These are phyloP conservation scores for Pachysandra terminalis DNA, from an alignment of 164 flowering plant species.

Conservation along the genomic window DNA sequence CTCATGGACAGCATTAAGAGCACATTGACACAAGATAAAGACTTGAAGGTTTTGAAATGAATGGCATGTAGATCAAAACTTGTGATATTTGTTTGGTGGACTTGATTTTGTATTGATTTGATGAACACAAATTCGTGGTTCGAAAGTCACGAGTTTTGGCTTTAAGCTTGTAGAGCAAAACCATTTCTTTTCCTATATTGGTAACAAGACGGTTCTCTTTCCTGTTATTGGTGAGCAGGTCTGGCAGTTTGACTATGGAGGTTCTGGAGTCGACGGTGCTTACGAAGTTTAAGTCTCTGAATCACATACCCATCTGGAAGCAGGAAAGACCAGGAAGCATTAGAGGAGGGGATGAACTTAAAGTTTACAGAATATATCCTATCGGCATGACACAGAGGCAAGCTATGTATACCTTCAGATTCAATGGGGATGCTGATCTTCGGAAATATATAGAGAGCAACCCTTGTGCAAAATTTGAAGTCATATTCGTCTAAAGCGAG, in stretches of 20 bases:
- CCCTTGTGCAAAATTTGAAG: conserved; percentile 91
- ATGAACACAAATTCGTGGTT: too few relatives aligned
- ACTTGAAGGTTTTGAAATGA: too few relatives aligned
- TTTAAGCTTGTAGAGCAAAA: too few relatives aligned
- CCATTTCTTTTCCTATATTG: too few relatives aligned
- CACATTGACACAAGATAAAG: too few relatives aligned
- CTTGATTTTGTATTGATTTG: too few relatives aligned
- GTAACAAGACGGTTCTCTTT: too few relatives aligned
- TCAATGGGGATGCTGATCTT: conserved; percentile 48
- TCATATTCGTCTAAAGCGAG: conserved; percentile 82
- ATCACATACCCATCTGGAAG: conserved; percentile 86
- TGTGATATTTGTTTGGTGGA: too few relatives aligned
- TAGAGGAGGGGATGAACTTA: conserved; percentile 61
- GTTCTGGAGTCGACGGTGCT: conserved; percentile 68
- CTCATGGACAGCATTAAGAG: conserved; percentile 15
- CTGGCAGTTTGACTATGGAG: conserved; percentile 52
- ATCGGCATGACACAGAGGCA: conserved; percentile 86
- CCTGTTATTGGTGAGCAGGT: too few relatives aligned
- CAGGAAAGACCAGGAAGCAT: conserved; percentile 76
- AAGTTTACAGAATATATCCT: conserved; percentile 77
- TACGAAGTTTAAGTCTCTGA: conserved; percentile 55
- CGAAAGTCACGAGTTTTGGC: too few relatives aligned
- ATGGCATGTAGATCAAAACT: too few relatives aligned
- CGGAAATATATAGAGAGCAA: conserved; percentile 50
- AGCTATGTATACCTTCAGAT: conserved; percentile 75